Evolutionary conservation across 192 early-diverging fungal species (phyloP), one percentile per base, ranked within the genome.

Genomic region (Coemansia sp.): DNA sequence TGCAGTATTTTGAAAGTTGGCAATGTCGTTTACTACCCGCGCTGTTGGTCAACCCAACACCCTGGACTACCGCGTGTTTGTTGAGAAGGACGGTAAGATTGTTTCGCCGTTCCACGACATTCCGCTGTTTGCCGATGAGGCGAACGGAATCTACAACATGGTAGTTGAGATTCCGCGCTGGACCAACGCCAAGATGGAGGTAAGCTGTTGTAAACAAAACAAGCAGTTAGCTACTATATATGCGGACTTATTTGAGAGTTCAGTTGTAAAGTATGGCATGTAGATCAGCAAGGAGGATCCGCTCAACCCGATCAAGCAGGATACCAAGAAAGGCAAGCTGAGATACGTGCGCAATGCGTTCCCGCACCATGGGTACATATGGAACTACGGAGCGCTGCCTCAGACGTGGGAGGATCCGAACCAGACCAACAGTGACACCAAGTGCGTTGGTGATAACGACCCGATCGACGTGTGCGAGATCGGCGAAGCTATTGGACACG

Each of bases 341-440:
- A 89, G 97, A 62, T 97, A 87, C 76, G 95, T 99, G 63, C 89
- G 94, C 78, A 97, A 99, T 89, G 91, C 91, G 81, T 99, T 97
- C 91, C 97, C 97, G 8, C 94, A 97, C 89, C 93, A 99, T 83
- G 97, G 97, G 63, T 99, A 99, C 83, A 97, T 99, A 83, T 99
- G 97, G 97, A 99, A 99, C 94, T 97, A 99, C 71, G 97, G 97
- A 74, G 95, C 95, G 64, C 86, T 99, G 72, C 97, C 97, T 31
- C 94, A 96, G 87, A 99, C 97, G 57, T 99, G 97, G 97, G 97
- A 99, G 84, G 97, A 99, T 72, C 97, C 97, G 46, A 90, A 82
- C 72, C 85, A 87, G 72, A 80, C 80, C 62, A 89, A 96, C 83
- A 83, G 90, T 65, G 95, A 98, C 82, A 98, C 97, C 72, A 94